Percentiles rank a stretch among this genome's conserved stretches.
Evolutionary conservation across 495 filamentous ascomycete species (phyloP).

Genomic region (Penicillium nucicola): DNA sequence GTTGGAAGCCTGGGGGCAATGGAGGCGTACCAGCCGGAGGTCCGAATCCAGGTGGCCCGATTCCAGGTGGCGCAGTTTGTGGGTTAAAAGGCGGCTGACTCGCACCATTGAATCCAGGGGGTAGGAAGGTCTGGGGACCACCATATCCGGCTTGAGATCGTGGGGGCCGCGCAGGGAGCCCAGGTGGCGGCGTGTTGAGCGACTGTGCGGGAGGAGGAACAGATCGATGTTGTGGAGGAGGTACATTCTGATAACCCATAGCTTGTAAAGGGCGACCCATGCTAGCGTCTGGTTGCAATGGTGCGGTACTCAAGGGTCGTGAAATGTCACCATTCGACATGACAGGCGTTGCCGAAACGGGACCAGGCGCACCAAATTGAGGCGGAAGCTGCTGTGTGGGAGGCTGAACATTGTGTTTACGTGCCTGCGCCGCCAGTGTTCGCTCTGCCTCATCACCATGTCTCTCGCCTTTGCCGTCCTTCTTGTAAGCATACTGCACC

Average conservation of each 20-base stretch:
- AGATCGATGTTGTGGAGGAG: conserved; percentile 41
- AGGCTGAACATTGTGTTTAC: conserved; percentile 86
- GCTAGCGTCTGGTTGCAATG: conserved; percentile 26
- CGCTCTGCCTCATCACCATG: conserved; percentile 95
- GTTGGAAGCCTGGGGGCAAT: conserved; percentile 51
- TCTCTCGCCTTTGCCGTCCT: conserved; percentile 95
- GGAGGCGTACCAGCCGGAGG: conserved; percentile 35
- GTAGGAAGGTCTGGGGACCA: conserved; percentile 67
- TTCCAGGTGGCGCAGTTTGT: conserved; percentile 51
- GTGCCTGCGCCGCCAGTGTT: conserved; percentile 86
- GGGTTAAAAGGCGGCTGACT: conserved; percentile 37
- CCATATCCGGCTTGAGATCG: conserved; percentile 76
- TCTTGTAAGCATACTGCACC: conserved; percentile 99
- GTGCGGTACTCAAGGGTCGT: conserved; percentile 37
- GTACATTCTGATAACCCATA: conserved; percentile 34
- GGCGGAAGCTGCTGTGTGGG: conserved; percentile 56
- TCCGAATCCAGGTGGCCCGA: conserved; percentile 53
- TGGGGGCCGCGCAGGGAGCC: conserved; percentile 75
- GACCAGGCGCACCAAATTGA: conserved; percentile 37
- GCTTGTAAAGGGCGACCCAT: conserved; percentile 35
- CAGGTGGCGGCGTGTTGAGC: conserved; percentile 67
- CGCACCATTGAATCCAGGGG: conserved; percentile 51
- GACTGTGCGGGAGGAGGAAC: conserved; percentile 38
- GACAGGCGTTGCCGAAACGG: conserved; percentile 42
- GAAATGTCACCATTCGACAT: conserved; percentile 55